Percentiles rank a stretch among this genome's conserved stretches.
These are phyloP conservation scores for Botrytis elliptica DNA, from an alignment of 2,329 filamentous ascomycete genomes.

Conservation along the genomic window DNA sequence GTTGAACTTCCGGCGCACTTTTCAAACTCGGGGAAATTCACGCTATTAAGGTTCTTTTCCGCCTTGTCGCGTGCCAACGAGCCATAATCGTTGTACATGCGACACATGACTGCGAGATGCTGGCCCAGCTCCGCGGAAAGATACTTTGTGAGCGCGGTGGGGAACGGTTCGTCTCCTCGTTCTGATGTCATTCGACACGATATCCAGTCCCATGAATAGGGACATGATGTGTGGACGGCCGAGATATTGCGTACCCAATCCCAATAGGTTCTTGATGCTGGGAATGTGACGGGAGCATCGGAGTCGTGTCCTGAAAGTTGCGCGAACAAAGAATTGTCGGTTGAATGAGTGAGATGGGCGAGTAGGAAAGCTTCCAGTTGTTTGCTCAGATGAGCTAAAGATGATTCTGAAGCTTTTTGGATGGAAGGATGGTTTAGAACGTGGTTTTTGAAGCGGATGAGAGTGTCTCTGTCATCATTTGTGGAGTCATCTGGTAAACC, in stretches of 20 bases:
- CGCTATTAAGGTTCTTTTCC: constrained; percentile 40
- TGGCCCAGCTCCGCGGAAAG: constrained; percentile 20
- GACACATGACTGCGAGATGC: constrained; percentile 37
- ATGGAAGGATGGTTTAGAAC: not conserved
- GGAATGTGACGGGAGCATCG: not conserved
- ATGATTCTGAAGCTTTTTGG: not conserved
- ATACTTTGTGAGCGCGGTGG: constrained; percentile 3
- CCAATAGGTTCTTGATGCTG: not conserved
- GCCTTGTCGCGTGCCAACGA: constrained; percentile 36
- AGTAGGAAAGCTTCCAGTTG: not conserved
- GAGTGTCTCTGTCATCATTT: not conserved
- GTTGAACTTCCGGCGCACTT: not conserved
- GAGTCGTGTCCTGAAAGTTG: not conserved
- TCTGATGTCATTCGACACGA: not conserved
- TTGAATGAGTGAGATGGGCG: not conserved
- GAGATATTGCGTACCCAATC: constrained; percentile 7
- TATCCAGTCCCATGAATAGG: constrained; percentile 17
- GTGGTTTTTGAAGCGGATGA: not conserved
- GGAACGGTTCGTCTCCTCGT: not conserved
- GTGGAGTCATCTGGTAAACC: not conserved
- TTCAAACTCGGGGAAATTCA: constrained; percentile 34
- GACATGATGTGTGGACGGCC: constrained; percentile 15
- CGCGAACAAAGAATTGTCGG: not conserved
- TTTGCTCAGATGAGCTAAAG: not conserved
- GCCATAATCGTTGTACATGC: constrained; percentile 42